phyloP scores from a whole-genome alignment of 441 rosid genomes.

The Viola pubescens region DNA sequence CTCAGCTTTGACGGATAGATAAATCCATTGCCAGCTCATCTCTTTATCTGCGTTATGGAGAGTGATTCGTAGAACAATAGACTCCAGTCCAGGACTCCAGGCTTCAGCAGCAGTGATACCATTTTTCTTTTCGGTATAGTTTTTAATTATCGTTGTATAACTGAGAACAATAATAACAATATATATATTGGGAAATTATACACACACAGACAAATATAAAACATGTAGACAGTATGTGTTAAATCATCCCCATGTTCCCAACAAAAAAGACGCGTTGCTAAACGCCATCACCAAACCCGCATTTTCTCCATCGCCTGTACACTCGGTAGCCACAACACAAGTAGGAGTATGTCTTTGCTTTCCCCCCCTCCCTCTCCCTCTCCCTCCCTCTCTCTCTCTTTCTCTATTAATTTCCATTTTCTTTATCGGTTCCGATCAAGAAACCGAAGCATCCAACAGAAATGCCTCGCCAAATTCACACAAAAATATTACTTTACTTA shows the following conservation, averaged over 20 bases:
- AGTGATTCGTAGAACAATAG: not conserved
- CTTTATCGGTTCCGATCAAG: conserved; percentile 23
- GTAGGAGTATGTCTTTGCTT: conserved; percentile 17
- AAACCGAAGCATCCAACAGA: conserved; percentile 28
- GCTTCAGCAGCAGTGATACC: too few species aligned
- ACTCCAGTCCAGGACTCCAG: not conserved
- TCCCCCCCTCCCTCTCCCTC: conserved; percentile 9
- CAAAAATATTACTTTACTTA: not conserved
- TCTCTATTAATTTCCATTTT: not conserved
- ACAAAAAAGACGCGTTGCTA: conserved; percentile 34
- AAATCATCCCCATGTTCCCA: not conserved
- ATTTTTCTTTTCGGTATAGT: too few species aligned
- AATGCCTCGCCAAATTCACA: conserved; percentile 15
- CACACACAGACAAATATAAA: too few species aligned
- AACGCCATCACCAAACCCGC: conserved; percentile 27
- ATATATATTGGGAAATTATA: too few species aligned
- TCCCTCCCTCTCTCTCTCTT: not conserved
- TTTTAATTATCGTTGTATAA: too few species aligned
- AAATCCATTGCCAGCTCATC: conserved; percentile 24
- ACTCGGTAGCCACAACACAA: conserved; percentile 3
- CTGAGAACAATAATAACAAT: too few species aligned
- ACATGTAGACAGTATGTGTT: too few species aligned
- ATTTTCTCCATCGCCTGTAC: not conserved
- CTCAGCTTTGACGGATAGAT: not conserved
- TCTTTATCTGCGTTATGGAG: not conserved